Evolutionary conservation across 495 filamentous ascomycete species (phyloP).

Genomic region (Daldinia decipiens): DNA sequence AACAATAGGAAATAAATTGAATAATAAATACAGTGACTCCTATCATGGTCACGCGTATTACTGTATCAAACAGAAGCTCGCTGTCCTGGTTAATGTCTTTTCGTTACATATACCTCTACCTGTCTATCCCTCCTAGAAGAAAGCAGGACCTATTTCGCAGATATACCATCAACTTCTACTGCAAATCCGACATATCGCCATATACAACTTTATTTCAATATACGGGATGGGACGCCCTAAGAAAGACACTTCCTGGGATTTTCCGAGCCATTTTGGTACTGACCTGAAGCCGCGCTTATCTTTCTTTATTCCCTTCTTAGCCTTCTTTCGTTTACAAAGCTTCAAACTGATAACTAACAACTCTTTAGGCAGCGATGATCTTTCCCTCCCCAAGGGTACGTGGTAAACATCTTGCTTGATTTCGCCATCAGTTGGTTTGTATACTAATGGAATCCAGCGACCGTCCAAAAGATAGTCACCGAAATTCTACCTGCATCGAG

Average conservation of each 20-base stretch:
- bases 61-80: neutral
- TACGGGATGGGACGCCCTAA: constrained; percentile 20
- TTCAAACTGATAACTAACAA: constrained; percentile 38
- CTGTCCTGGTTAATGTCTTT: neutral
- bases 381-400: constrained; percentile 93
- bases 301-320: constrained; percentile 6
- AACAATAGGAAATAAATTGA: constrained; percentile 14
- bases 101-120: neutral
- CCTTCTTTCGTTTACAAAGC: constrained; percentile 6
- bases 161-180: neutral
- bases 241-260: constrained; percentile 1
- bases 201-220: constrained; percentile 9
- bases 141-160: neutral
- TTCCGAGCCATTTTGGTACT: constrained; percentile 9
- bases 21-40: constrained; percentile 1
- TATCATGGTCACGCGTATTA: neutral
- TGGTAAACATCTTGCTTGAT: constrained; percentile 6
- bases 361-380: constrained; percentile 81
- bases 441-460: constrained; percentile 66
- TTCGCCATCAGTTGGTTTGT: neutral
- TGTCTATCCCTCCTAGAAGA: neutral
- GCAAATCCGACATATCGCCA: neutral
- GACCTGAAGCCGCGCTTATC: neutral
- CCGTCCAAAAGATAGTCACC: constrained; percentile 95
- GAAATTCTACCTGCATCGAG: constrained; percentile 84